phyloP scores from a whole-genome alignment of 495 filamentous ascomycete genomes.

The Trichoderma erinaceum region DNA sequence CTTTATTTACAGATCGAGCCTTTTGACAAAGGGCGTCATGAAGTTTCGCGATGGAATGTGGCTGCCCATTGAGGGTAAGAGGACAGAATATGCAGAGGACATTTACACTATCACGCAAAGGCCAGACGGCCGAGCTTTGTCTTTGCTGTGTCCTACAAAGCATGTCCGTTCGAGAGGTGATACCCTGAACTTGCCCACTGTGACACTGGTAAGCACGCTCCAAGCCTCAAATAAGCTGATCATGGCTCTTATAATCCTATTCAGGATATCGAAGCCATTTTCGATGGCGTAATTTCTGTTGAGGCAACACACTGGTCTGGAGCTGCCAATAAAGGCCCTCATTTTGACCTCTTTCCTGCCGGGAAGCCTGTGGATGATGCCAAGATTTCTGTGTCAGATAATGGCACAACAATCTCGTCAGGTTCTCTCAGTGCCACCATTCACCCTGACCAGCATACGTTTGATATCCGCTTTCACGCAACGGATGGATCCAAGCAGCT shows the following conservation, averaged over 20 bases:
- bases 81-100: conserved; percentile 50
- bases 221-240: conserved; percentile 15
- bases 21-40: conserved; percentile 25
- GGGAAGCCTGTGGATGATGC: conserved; percentile 42
- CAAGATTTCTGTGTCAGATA: conserved; percentile 42
- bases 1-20: background rate
- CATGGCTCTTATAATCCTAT: conserved; percentile 25
- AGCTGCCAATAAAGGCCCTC: conserved; percentile 50
- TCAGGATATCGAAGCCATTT: conserved; percentile 47
- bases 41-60: conserved; percentile 50
- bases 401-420: conserved; percentile 48
- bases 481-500: conserved; percentile 43
- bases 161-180: conserved; percentile 46
- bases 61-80: conserved; percentile 42
- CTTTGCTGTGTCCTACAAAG: conserved; percentile 44
- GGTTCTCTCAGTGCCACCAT: conserved; percentile 51
- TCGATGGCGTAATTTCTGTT: conserved; percentile 56
- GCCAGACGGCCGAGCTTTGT: conserved; percentile 33
- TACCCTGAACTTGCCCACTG: conserved; percentile 50
- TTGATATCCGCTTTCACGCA: conserved; percentile 51
- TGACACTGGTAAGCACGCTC: conserved; percentile 35
- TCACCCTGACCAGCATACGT: conserved; percentile 45
- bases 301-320: conserved; percentile 61
- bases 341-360: conserved; percentile 55
- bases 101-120: conserved; percentile 39